Evolutionary conservation across 768 basidiomycete species (phyloP).

Genomic region (Leucocoprinus leucothites): DNA sequence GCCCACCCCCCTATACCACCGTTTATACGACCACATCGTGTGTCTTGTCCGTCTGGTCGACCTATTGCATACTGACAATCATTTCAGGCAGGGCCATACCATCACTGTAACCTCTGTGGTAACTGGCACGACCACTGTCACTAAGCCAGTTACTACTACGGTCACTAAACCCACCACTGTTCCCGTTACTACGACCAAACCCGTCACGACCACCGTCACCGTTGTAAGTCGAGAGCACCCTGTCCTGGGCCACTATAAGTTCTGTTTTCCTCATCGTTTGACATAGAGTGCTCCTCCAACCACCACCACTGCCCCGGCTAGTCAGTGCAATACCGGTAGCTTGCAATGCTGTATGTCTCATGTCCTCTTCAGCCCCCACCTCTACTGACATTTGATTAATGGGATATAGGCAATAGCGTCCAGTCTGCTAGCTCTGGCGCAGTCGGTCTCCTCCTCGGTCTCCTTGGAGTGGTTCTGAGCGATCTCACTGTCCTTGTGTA

Average conservation of each 20-base stretch:
- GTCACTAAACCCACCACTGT: slow-evolving; percentile 5
- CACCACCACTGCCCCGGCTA: slow-evolving; percentile 17
- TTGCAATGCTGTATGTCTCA: slow-evolving; percentile 24
- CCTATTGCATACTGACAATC: background rate
- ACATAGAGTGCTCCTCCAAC: slow-evolving; percentile 19
- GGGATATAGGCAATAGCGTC: slow-evolving; percentile 1
- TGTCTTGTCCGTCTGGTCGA: background rate
- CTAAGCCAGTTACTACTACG: slow-evolving; percentile 11
- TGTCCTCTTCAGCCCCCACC: slow-evolving; percentile 15
- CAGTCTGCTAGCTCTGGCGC: slow-evolving; percentile 16
- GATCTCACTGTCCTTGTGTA: slow-evolving; percentile 25
- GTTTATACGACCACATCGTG: slow-evolving; percentile 9
- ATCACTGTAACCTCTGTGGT: slow-evolving; percentile 11
- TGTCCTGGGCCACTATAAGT: no score
- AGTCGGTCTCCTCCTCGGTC: slow-evolving; percentile 22
- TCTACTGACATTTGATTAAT: background rate
- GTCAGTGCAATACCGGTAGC: slow-evolving; percentile 29
- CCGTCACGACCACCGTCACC: slow-evolving; percentile 12
- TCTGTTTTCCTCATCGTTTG: background rate
- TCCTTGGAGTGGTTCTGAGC: slow-evolving; percentile 27
- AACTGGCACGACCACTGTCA: background rate
- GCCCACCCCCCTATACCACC: slow-evolving; percentile 4
- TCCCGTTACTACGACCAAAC: slow-evolving; percentile 13
- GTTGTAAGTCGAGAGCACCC: background rate
- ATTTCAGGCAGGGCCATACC: slow-evolving; percentile 6